These are phyloP conservation scores for Thielaviopsis musarum DNA, from an alignment of 2,329 filamentous ascomycete genomes.

Conservation along the genomic window DNA sequence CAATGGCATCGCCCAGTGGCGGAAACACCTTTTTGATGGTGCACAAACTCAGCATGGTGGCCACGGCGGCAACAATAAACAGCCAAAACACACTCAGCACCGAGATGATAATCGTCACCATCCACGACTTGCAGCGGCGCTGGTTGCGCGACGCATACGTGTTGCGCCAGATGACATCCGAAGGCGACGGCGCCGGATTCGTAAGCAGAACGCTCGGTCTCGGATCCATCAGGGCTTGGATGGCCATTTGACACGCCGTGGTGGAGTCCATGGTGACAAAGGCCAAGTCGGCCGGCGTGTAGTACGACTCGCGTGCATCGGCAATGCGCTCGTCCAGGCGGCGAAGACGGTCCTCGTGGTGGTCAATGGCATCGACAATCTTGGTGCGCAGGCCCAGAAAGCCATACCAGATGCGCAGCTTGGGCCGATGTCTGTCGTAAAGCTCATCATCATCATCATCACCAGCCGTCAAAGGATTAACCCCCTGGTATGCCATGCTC, in stretches of 20 bases:
- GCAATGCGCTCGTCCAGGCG: constrained; percentile 60
- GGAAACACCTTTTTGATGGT: constrained; percentile 61
- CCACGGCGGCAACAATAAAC: constrained; percentile 61
- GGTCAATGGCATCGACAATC: constrained; percentile 79
- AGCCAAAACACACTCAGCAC: constrained; percentile 81
- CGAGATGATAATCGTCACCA: constrained; percentile 66
- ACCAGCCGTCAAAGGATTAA: neutral
- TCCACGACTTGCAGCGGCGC: constrained; percentile 66
- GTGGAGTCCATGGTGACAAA: constrained; percentile 98
- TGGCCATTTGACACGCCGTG: constrained; percentile 82
- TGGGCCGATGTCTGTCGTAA: constrained; percentile 34
- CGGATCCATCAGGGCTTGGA: constrained; percentile 85
- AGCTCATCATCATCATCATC: constrained; percentile 17
- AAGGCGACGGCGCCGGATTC: constrained; percentile 70
- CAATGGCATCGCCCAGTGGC: constrained; percentile 47
- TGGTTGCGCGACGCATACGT: constrained; percentile 64
- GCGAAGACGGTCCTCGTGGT: constrained; percentile 76
- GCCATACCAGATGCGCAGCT: constrained; percentile 61
- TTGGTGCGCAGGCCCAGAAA: constrained; percentile 53
- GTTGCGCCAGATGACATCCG: constrained; percentile 89
- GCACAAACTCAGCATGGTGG: constrained; percentile 64
- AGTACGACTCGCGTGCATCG: constrained; percentile 55
- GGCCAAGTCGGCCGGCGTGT: constrained; percentile 62
- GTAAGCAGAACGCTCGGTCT: constrained; percentile 73
- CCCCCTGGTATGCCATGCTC: neutral